Base-by-base conservation (phyloP, 768 basidiomycete species). In the Xerocomellus intermedius region DNA sequence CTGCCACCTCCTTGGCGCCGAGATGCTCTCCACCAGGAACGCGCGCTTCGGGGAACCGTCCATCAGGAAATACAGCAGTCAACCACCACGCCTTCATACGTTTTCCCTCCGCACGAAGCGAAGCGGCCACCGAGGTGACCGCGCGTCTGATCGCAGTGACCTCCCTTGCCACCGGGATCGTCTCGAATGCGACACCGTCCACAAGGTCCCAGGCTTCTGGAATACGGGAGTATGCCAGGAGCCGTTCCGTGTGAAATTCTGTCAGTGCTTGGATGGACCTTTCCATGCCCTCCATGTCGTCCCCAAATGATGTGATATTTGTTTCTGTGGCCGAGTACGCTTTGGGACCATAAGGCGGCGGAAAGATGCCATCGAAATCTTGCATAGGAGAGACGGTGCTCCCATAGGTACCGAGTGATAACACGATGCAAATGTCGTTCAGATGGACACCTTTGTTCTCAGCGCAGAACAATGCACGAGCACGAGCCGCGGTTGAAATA, bases 371-470 rank as follows among this genome's bases (percentile, higher is more conserved):
- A 55, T 79, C 77, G 63, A 86, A 91, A 65, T 93, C 91, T 55
- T 88, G 84, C 50, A 86, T 79, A 0, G 84, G 82, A 8, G 68
- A 65, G 16, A 89, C 73, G 5, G 80, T 84, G 2, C 87, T 85
- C 36, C 90, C 89, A 62, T 81, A 91, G 0, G 88, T 84, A 17
- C 91, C 90, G 28, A 91, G 70, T 6, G 87, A 90, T 5, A 94
- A 75, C 3, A 82, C 86, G 35, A 92, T 77, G 26, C 72, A 75
- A 59, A 79, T 64, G 45, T 69, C 68, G 50, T 56, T 42, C 39
- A 36, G 46, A 48, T 37, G 41, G 48, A 60, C 48, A 45, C 44
- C 8, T 8, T 50, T 39, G 48, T 63, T 61, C 56, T 67, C 69
- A 2, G 63, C 52, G 48, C 69, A 52, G 56, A 72, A 82, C 4